These are phyloP conservation scores for Cyberlindnera bimundalis DNA, from an alignment of 805 yeast species.

Conservation along the genomic window DNA sequence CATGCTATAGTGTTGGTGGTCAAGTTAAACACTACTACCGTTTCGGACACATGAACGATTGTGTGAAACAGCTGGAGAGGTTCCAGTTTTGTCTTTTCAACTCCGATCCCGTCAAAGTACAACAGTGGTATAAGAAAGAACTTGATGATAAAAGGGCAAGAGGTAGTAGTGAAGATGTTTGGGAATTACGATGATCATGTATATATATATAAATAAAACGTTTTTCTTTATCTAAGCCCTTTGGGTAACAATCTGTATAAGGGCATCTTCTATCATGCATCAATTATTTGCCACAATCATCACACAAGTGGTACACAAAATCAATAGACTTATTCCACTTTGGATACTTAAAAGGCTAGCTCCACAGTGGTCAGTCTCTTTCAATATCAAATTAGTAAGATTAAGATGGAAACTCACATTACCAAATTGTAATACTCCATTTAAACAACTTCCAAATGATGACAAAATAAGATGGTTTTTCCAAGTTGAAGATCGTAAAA, in stretches of 20 bases:
- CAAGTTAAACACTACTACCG: slow-evolving; percentile 82
- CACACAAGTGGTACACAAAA: background rate
- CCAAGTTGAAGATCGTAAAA: slow-evolving; percentile 29
- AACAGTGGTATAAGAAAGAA: slow-evolving; percentile 64
- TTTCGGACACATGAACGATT: slow-evolving; percentile 71
- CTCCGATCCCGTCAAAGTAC: slow-evolving; percentile 58
- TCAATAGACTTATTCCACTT: background rate
- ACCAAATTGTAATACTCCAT: background rate
- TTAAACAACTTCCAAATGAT: background rate
- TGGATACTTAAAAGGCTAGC: background rate
- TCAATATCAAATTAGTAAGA: background rate
- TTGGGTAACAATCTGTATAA: background rate
- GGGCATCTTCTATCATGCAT: too few relatives aligned
- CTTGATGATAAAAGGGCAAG: slow-evolving; percentile 55
- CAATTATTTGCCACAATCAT: background rate
- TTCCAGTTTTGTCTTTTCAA: slow-evolving; percentile 76
- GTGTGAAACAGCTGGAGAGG: slow-evolving; percentile 67
- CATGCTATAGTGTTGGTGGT: slow-evolving; percentile 89
- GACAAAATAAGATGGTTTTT: slow-evolving; percentile 11
- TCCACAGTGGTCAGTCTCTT: background rate
- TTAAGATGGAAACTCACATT: background rate
- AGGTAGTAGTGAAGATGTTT: slow-evolving; percentile 83
- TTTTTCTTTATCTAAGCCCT: background rate
- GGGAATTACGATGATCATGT: slow-evolving; percentile 44
- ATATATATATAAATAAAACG: background rate